Evolutionary conservation across 2,329 filamentous ascomycete genomes (phyloP), one percentile per base, ranked within the genome.

Genomic region (Aspergillus sp.): DNA sequence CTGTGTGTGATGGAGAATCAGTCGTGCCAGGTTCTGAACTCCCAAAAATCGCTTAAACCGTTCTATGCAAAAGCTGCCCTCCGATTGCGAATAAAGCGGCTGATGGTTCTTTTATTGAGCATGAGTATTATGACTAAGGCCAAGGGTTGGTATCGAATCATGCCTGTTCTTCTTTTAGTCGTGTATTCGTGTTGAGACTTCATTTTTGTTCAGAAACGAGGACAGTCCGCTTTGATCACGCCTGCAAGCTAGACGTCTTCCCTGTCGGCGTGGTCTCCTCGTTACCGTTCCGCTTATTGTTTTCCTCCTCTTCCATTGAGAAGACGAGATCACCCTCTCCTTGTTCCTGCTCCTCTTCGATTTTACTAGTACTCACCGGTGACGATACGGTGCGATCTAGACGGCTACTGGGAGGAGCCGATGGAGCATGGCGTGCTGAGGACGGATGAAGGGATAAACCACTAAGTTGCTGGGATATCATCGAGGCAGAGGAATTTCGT

Each of bases 401-500:
- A 31, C 77, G 74, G 48, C 64, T 70, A 50, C 61, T 66, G n/a
- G 66, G 62, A 23, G 63, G 68, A 15, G 67, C 56, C 23, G 74
- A 67, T 41, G 69, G 68, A 27, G 73, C 66, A 48, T 72, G 74
- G 9, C 76, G 74, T 17, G 70, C 71, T n/a, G 71, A 70, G 45
- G 68, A 69, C 33, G 77, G 77, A 56, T 80, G 75, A 37, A 81
- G 70, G 6, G 74, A 77, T 63, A 77, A 71, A 56, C 74, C 69
- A 51, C 71, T 69, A n/a, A 84, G 68, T 63, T 84, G 84, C 66
- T 86, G 83, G 47, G 83, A 85, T 55, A 87, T 82, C 79, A 84
- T 84, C 52, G 82, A 84, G 78, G 86, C 84, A 14, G 82, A 82
- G 4, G 81, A 76, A 65, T 84, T 83, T 19, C 82, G 79, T 31